Percentiles rank a stretch among this genome's conserved stretches.
phyloP scores from a whole-genome alignment of 2,329 filamentous ascomycete genomes.

The Blastomyces percursus region DNA sequence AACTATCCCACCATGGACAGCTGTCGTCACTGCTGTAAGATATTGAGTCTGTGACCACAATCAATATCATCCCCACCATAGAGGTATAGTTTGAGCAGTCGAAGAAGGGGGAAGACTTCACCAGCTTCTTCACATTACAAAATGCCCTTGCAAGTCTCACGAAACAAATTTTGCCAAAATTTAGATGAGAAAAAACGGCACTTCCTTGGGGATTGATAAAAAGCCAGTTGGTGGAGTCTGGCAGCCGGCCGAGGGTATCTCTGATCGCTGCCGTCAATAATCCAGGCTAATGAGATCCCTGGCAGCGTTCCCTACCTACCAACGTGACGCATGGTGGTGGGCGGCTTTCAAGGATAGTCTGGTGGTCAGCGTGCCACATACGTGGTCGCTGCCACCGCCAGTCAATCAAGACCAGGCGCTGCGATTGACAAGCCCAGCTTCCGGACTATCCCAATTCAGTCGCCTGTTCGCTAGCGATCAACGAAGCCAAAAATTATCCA shows the following conservation, averaged over 20 bases:
- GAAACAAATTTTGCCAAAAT: not conserved
- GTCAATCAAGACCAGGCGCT: slow-evolving; percentile 11
- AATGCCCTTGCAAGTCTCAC: not conserved
- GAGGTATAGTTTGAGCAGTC: not conserved
- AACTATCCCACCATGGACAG: not conserved
- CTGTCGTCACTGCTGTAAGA: not conserved
- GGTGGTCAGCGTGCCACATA: slow-evolving; percentile 12
- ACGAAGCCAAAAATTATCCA: slow-evolving; percentile 1
- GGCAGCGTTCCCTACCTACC: not conserved
- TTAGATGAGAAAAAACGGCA: not conserved
- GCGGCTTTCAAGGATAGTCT: slow-evolving; percentile 2
- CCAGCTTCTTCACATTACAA: not conserved
- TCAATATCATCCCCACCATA: not conserved
- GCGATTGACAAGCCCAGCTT: slow-evolving; percentile 8
- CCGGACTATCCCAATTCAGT: slow-evolving; percentile 8
- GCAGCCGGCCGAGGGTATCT: not conserved
- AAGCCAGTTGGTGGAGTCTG: not conserved
- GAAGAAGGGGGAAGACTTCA: not conserved
- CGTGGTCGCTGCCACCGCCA: slow-evolving; percentile 17
- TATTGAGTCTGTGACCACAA: not conserved
- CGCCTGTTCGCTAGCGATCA: slow-evolving; percentile 8
- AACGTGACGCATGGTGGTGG: not conserved
- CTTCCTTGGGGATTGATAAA: not conserved
- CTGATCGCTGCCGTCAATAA: not conserved
- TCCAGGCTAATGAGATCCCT: not conserved